Evolutionary conservation across 2,329 filamentous ascomycete genomes (phyloP), one percentile per base, ranked within the genome.

Genomic region (Claviceps sorghi): DNA sequence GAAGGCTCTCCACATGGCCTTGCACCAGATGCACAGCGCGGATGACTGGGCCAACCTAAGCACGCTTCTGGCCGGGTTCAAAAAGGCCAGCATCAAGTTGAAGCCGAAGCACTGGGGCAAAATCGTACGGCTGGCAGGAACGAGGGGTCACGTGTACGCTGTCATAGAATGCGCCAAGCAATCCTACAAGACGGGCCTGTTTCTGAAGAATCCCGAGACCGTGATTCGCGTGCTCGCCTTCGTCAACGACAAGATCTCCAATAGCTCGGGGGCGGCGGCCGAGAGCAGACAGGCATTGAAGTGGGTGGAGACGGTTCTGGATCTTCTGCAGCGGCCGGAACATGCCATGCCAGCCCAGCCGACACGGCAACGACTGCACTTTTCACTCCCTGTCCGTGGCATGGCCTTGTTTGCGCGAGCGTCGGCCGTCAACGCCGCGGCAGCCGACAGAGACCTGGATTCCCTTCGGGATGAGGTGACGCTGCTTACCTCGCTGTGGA

Each of bases 11-110:
- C 50, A 56, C 40, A 21, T 61, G 7, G 74, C 70, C 36, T 54
- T 80, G 51, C 19, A 55, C 1, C 59, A 62, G n/a, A 80, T 80
- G 72, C 55, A 69, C 46, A 73, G 70, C 6, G 60, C 60, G 41
- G 67, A 67, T 15, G 77, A 81, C 65, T 79, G 73, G 66, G 62
- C 62, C 29, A 79, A 80, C 67, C 64, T 81, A 30, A 67, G 63
- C 21, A 72, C 70, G 0, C 65, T 81, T 44, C 69, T 80, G 42
- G 71, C 76, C 52, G 78, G 77, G 48, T 68, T 73, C 59, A 61
- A 65, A 53, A 68, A 71, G 54, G 69, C 72, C 36, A 62, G 65
- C 32, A 68, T 71, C 55, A 65, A 61, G 53, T 61, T 78, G 26
- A 55, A 58, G 22, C 49, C 54, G 2, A 26, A 51, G 11, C 62